Evolutionary conservation across 208 protist genomes (phyloP), one percentile per base, ranked within the genome.

Genomic region (Leishmania turanica): DNA sequence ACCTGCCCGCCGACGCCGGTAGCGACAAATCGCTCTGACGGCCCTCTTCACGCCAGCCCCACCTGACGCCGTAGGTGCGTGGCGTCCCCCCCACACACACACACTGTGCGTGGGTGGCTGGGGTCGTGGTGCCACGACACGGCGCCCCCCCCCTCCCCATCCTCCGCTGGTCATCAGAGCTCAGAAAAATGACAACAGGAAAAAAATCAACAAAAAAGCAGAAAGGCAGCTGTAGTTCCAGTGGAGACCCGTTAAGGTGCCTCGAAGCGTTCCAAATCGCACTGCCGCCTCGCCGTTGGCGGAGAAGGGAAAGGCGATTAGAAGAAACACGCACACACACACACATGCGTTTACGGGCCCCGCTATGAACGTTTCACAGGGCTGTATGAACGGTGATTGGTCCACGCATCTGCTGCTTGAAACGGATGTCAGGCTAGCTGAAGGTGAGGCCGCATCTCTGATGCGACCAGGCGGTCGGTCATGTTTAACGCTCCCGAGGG

Each of bases 401-500:
- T 62, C 47, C 62, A 78, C 53, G 42, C 53, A 8, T 62, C 64
- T 19, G 40, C 27, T 19, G 60, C 54, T 9, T 1, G 51, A 37
- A 56, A 31, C 34, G 21, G 49, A 17, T n/a, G 51, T 11, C 51
- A 19, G 64, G 49, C 76, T 56, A 80, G 51, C 4, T 68, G 70
- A 13, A 73, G 66, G 13, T 83, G 83, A 9, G 75, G 74, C 45
- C 58, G 31, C 4, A 77, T 83, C 17, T 86, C 78, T 1, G 54
- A 7, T 31, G n/a, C 7, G 21, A 77, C 64, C 7, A 53, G 54
- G 2, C 27, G 58, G 19, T 81, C 65, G 27, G 3, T 77, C 17
- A 17, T 53, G 0, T 69, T 79, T 21, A 15, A 0, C 6, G 56
- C 4, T 8, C 45, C 45, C 6, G 64, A 40, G 8, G 47, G 34